Percentiles rank a stretch among this genome's conserved stretches.
phyloP scores from a whole-genome alignment of 306 rosid genomes.

The Crotalaria pallida region DNA sequence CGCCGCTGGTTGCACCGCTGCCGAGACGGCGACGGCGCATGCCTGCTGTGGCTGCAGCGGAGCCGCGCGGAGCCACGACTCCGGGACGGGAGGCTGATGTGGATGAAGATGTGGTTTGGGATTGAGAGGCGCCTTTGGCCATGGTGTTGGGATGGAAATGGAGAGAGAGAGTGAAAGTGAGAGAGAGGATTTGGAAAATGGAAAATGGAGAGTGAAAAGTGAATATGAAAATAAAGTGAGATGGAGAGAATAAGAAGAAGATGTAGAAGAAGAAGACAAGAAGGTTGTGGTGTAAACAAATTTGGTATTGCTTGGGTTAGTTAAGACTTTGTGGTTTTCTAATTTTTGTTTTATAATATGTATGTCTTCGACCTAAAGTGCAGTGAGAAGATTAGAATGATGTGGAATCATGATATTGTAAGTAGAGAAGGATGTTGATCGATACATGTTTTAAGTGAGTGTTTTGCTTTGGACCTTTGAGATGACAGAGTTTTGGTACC shows the following conservation, averaged over 20 bases:
- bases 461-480: no score
- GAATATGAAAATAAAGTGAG: background rate
- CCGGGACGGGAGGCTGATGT: conserved; percentile 60
- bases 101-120: conserved; percentile 61
- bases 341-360: background rate
- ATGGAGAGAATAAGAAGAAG: background rate
- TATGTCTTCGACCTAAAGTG: no score
- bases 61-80: conserved; percentile 76
- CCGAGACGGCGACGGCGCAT: conserved; percentile 81
- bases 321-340: no score
- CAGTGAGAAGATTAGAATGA: no score
- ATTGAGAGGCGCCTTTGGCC: conserved; percentile 90
- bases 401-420: no score
- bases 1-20: conserved; percentile 37
- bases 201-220: background rate
- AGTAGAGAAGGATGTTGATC: no score
- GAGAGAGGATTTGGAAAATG: background rate
- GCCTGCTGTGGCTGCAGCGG: conserved; percentile 85
- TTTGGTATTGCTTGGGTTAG: background rate
- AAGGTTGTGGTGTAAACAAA: background rate
- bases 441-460: no score
- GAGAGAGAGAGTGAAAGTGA: no score
- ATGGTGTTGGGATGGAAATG: conserved; percentile 16
- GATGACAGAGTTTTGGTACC: no score
- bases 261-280: background rate